Base-by-base conservation (phyloP, 2,329 filamentous ascomycete species). In the Cladosporium oxysporum region DNA sequence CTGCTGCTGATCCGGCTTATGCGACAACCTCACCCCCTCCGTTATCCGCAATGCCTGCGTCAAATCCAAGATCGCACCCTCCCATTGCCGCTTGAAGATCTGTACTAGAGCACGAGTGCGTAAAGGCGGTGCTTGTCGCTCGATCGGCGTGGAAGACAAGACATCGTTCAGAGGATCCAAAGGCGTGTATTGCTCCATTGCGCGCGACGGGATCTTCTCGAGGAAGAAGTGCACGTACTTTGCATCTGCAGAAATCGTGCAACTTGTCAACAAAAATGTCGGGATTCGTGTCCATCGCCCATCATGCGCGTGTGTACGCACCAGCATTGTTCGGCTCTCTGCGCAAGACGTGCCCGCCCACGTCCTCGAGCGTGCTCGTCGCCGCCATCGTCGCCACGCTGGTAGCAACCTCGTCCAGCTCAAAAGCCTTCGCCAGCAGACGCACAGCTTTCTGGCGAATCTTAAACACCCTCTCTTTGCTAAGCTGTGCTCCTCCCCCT, bases 191-290 rank as follows among this genome's bases (percentile, higher is more conserved):
- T 91, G 87, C 41, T 88, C 90, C 75, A 95, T 81, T 75, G 90
- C 88, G 50, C 90, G 82, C 49, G 88, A 90, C 1, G 91, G 90
- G 29, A 95, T 93, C 84, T 94, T 95, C 79, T 96, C 91, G 78
- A 94, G 91, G 77, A 96, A 96, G 79, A 94, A 95, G 75, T 95
- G 90, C n/a, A 95, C 92, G 75, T 95, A 95, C 77, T 90, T 90
- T 31, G 91, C 92, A 73, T 95, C 90, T 52, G 64, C 31, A 47
- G 31, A 41, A 41, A 41, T 63, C 23, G 57, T 31, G 50, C 49
- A 29, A 41, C n/a, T 29, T 50, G 23, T 47, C 52, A 49, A 49
- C 28, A 61, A 61, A 61, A 28, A 16, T 12, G 35, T 52, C 49
- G 49, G 14, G 28, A 18, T 26, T 26, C 23, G 23, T 26, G 23